These are phyloP conservation scores for Malus sieversii DNA, from an alignment of 306 rosid species.

Conservation along the genomic window DNA sequence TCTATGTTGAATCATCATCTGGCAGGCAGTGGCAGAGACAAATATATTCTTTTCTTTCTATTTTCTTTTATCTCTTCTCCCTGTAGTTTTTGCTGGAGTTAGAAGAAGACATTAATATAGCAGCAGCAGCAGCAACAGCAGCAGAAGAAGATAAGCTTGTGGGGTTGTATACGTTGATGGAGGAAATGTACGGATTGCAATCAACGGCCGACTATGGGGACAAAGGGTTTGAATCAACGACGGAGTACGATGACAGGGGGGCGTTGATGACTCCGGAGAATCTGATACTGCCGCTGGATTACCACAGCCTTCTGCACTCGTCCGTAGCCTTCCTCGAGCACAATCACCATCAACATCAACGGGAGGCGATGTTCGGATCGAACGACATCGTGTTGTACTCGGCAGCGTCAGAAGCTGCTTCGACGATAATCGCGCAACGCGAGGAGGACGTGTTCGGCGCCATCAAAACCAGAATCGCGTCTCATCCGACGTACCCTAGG, in stretches of 20 bases:
- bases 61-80: neutral
- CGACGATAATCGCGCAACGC: slow-evolving; percentile 28
- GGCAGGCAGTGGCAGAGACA: neutral
- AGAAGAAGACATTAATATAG: neutral
- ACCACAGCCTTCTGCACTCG: slow-evolving; percentile 41
- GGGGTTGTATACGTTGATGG: slow-evolving; percentile 35
- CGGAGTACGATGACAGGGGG: slow-evolving; percentile 58
- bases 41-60: neutral
- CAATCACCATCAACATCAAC: slow-evolving; percentile 19
- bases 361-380: slow-evolving; percentile 78
- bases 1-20: neutral
- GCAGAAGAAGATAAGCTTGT: slow-evolving; percentile 8
- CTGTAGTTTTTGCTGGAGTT: neutral
- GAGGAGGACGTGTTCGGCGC: slow-evolving; percentile 39
- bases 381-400: slow-evolving; percentile 57
- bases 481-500: slow-evolving; percentile 83
- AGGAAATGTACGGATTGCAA: slow-evolving; percentile 71
- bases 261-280: slow-evolving; percentile 78
- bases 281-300: slow-evolving; percentile 70
- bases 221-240: neutral
- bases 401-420: slow-evolving; percentile 35
- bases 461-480: slow-evolving; percentile 82
- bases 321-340: slow-evolving; percentile 18
- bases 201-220: slow-evolving; percentile 6
- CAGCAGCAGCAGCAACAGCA: too few relatives aligned